These are phyloP conservation scores for Sporothrix mexicana DNA, from an alignment of 2,329 filamentous ascomycete genomes.

Conservation along the genomic window DNA sequence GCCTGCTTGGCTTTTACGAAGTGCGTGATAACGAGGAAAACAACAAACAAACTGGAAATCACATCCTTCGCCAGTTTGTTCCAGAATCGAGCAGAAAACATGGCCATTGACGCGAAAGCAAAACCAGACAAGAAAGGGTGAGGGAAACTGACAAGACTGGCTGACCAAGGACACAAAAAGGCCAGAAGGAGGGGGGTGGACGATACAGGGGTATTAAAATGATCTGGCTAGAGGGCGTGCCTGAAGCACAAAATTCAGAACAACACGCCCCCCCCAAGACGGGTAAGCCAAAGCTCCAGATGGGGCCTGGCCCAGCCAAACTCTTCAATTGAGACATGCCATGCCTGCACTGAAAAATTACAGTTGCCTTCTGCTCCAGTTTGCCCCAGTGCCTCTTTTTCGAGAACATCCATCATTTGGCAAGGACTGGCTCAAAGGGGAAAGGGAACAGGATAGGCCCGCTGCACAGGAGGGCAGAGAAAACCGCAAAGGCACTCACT, in stretches of 20 bases:
- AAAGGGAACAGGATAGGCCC: slow-evolving; percentile 21
- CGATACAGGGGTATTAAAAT: slow-evolving; percentile 4
- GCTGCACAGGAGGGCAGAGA: not conserved
- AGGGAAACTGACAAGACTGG: not conserved
- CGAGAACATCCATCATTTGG: slow-evolving; percentile 13
- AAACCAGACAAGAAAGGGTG: not conserved
- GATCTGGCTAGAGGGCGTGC: slow-evolving; percentile 7
- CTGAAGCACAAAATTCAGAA: not conserved
- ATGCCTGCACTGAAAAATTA: not conserved
- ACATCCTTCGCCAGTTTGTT: not conserved
- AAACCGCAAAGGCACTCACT: not conserved
- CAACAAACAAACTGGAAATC: not conserved
- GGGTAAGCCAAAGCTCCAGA: slow-evolving; percentile 20
- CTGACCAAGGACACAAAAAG: slow-evolving; percentile 1
- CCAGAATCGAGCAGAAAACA: slow-evolving; percentile 11
- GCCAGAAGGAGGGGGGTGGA: slow-evolving; percentile 8
- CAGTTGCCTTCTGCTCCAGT: not conserved
- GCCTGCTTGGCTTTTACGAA: not conserved
- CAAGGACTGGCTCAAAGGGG: slow-evolving; percentile 18
- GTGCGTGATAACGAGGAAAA: not conserved
- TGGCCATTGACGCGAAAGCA: not conserved
- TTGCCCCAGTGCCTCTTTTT: not conserved
- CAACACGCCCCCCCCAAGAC: slow-evolving; percentile 21
- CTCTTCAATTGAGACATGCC: not conserved
- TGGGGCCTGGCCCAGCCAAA: slow-evolving; percentile 26